Evolutionary conservation across 345 rosid genomes (phyloP).

Genomic region (Aethionema arabicum): DNA sequence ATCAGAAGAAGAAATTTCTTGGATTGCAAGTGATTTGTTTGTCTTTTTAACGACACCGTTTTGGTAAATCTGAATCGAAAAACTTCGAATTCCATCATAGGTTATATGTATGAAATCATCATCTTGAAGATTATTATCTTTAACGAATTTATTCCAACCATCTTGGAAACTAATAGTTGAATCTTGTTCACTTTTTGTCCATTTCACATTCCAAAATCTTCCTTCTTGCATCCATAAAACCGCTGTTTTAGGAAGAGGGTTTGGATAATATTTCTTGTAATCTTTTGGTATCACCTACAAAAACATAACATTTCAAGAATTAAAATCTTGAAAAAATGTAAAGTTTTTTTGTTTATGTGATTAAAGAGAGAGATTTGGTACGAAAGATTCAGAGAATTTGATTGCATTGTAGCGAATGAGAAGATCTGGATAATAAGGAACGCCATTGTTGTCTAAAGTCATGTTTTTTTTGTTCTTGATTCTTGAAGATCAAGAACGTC

Average conservation of each 20-base stretch:
- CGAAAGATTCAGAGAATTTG: too few species aligned
- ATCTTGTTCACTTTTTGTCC: slow-evolving; percentile 10
- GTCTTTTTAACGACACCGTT: slow-evolving; percentile 1
- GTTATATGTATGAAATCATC: slow-evolving; percentile 18
- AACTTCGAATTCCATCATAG: slow-evolving; percentile 26
- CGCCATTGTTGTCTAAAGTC: too few species aligned
- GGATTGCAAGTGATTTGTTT: background rate
- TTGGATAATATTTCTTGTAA: slow-evolving; percentile 25
- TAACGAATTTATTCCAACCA: slow-evolving; percentile 28
- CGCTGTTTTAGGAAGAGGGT: slow-evolving; percentile 25
- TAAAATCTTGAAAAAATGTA: too few species aligned
- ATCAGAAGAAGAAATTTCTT: slow-evolving; percentile 29
- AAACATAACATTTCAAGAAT: background rate
- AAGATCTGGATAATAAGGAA: too few species aligned
- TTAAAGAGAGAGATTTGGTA: too few species aligned
- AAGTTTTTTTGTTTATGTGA: too few species aligned
- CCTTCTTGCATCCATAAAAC: slow-evolving; percentile 27
- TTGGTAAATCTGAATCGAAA: slow-evolving; percentile 19
- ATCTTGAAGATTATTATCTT: slow-evolving; percentile 1
- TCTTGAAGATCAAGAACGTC: too few species aligned
- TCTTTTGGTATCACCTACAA: slow-evolving; percentile 22
- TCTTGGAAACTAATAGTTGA: slow-evolving; percentile 17
- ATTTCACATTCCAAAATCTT: slow-evolving; percentile 25
- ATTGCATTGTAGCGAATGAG: too few species aligned
- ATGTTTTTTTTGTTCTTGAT: too few species aligned